phyloP scores from a whole-genome alignment of 441 rosid genomes.

The Cnidoscolus chayamansa region DNA sequence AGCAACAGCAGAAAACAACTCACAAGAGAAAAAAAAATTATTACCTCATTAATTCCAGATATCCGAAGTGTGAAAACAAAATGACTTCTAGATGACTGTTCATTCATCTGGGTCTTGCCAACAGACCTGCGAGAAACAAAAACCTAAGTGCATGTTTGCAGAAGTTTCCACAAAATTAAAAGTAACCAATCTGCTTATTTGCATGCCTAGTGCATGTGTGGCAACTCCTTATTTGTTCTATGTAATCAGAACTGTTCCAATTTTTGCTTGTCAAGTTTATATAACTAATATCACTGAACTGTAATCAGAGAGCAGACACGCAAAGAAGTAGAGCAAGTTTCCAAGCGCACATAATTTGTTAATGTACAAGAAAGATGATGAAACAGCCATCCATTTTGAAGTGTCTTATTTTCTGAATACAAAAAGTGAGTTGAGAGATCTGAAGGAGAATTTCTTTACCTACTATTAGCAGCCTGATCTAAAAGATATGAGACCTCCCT shows the following conservation, averaged over 20 bases:
- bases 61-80: conserved; percentile 92
- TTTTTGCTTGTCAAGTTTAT: neutral
- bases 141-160: neutral
- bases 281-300: neutral
- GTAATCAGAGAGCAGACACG: neutral
- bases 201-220: no score
- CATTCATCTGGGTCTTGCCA: conserved; percentile 95
- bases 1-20: conserved; percentile 1
- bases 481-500: conserved; percentile 72
- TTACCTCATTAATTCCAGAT: conserved; percentile 85
- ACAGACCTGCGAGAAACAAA: conserved; percentile 56
- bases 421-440: neutral
- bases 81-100: conserved; percentile 97
- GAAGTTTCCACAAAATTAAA: neutral
- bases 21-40: neutral
- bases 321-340: neutral
- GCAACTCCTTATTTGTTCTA: neutral
- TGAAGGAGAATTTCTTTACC: conserved; percentile 37
- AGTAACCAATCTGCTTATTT: neutral
- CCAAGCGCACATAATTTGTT: neutral
- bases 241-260: neutral
- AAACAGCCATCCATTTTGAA: neutral
- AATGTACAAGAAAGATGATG: neutral
- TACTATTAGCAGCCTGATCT: conserved; percentile 82
- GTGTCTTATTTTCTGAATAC: neutral